Percentiles rank a stretch among this genome's conserved stretches.
Conservation (phyloP, 2,329 filamentous ascomycete species). For the Colletotrichum higginsianum region DNA sequence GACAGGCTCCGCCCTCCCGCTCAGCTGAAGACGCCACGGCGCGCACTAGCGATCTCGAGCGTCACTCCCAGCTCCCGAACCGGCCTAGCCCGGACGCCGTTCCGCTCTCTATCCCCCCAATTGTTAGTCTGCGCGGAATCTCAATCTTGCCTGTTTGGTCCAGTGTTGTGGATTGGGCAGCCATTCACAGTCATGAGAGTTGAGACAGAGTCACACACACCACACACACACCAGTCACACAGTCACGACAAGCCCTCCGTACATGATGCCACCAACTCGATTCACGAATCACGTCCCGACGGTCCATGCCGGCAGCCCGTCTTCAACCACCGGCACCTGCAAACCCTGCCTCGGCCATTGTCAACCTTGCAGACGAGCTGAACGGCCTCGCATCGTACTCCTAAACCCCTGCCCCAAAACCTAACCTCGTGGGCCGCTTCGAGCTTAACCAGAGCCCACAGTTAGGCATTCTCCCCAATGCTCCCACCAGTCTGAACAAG, state of each 20-base stretch:
- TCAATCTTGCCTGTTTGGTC: slow-evolving; percentile 10
- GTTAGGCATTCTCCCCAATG: slow-evolving; percentile 25
- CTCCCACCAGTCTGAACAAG: slow-evolving; percentile 10
- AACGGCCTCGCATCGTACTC: neutral
- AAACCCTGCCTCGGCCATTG: slow-evolving; percentile 8
- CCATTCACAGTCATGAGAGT: slow-evolving; percentile 5
- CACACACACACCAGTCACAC: neutral
- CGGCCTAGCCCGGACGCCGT: slow-evolving; percentile 36
- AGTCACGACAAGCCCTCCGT: slow-evolving; percentile 3
- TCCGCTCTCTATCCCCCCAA: slow-evolving; percentile 29
- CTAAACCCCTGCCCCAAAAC: neutral
- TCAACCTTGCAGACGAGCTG: slow-evolving; percentile 35
- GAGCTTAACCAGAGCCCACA: slow-evolving; percentile 11
- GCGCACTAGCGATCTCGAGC: slow-evolving; percentile 22
- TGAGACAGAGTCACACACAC: neutral
- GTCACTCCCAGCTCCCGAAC: slow-evolving; percentile 28
- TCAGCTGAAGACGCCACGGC: slow-evolving; percentile 38
- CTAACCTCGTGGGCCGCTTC: slow-evolving; percentile 23
- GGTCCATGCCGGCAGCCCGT: neutral
- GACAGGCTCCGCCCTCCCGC: slow-evolving; percentile 9
- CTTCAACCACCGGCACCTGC: neutral
- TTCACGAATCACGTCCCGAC: neutral
- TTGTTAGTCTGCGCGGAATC: slow-evolving; percentile 31
- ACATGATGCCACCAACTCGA: neutral
- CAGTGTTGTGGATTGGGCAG: neutral